phyloP scores from a whole-genome alignment of 768 basidiomycete species.

The Candolleomyces efflorescens region DNA sequence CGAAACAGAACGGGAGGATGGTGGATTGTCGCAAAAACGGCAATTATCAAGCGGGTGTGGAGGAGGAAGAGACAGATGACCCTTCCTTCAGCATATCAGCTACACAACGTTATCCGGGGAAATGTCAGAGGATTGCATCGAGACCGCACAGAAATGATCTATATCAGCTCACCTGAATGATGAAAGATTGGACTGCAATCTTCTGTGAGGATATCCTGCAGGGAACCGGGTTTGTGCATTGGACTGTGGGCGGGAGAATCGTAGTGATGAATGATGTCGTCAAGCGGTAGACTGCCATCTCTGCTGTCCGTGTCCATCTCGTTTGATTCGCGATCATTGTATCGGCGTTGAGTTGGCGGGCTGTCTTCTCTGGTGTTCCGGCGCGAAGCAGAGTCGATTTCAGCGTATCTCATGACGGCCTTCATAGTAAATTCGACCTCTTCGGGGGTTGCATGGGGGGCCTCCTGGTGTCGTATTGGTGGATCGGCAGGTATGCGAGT shows the following conservation, averaged over 20 bases:
- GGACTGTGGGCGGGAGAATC: constrained; percentile 28
- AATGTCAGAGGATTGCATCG: not conserved
- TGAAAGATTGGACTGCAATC: constrained; percentile 67
- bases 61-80: no score
- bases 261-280: constrained; percentile 23
- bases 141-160: not conserved
- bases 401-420: constrained; percentile 8
- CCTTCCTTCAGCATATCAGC: no score
- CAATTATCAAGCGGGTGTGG: no score
- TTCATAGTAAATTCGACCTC: constrained; percentile 11
- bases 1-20: no score
- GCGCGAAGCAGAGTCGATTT: not conserved
- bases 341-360: not conserved
- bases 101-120: no score
- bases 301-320: not conserved
- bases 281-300: constrained; percentile 7
- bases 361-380: not conserved
- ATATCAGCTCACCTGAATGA: constrained; percentile 42
- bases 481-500: constrained; percentile 9
- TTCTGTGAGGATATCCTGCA: constrained; percentile 57
- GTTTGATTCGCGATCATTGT: not conserved
- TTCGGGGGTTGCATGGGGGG: constrained; percentile 1
- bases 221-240: constrained; percentile 35
- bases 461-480: constrained; percentile 5
- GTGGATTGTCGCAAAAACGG: no score